Evolutionary conservation across 139 green algal species (phyloP), one percentile per base, ranked within the genome.

Genomic region (Chlamydomonas applanata): DNA sequence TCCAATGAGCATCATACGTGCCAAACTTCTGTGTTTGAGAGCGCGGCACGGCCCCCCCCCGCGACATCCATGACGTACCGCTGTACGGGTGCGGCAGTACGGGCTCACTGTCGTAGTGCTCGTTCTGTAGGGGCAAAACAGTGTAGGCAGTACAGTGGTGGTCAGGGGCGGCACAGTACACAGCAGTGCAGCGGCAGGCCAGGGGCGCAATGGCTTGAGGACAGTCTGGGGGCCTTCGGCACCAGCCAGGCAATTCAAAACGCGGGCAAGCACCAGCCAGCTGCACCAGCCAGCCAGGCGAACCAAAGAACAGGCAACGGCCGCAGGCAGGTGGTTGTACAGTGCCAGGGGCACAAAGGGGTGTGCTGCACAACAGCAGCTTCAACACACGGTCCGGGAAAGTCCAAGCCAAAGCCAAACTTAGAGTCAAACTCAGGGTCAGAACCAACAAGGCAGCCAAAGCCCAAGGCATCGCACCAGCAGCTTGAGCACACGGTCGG

Each of bases 21-120:
- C 29, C 29, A 27, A 80, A 80, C 66, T 80, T 80, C 35, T 44
- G 24, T 2, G 14, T 53, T 4, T 22, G 2, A 24, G 3, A 13
- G n/a, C 49, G 25, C 40, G 40, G 40, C 11, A 49, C 40, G 7
- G 40, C 40, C 7, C 40, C 40, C 40, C 40, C 40, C 40, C 40
- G 40, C 11, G 40, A 49, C 40, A 49, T 34, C 13, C 22, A 46
- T 20, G 20, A 54, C n/a, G 27, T 35, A 14, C 32, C 69, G 17
- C 53, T 33, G 59, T 52, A n/a, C 40, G 33, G 60, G 0, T 60
- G 32, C 0, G 71, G 60, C 71, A 76, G 57, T 29, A 36, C 57
- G 1, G 71, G 71, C 71, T 76, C 71, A 2, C 20, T 29, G 2
- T 34, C 49, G 9, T 33, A 53, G 3, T 33, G n/a, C 19, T 32